These are phyloP conservation scores for Herpetospermum pedunculosum DNA, from an alignment of 306 rosid genomes.

Conservation along the genomic window DNA sequence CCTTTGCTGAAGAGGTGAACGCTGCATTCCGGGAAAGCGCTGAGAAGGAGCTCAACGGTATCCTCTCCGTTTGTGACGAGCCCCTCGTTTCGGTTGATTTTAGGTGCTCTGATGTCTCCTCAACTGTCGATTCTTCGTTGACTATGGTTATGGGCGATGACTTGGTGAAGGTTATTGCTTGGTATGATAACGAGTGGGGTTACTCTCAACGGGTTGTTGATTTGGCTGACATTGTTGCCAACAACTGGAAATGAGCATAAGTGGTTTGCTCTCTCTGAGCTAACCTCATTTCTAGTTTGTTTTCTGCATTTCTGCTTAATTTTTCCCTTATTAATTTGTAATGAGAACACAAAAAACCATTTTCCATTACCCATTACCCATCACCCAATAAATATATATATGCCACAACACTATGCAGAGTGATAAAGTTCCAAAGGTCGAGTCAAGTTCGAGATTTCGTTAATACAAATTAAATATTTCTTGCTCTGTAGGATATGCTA, in stretches of 20 bases:
- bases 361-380: constrained; percentile 3
- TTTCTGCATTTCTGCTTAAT: constrained; percentile 4
- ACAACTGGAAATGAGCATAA: constrained; percentile 61
- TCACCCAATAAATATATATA: constrained; percentile 7
- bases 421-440: not conserved
- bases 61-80: constrained; percentile 87
- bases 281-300: constrained; percentile 1
- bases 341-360: not conserved
- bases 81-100: constrained; percentile 93
- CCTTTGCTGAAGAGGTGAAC: constrained; percentile 91
- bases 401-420: constrained; percentile 2
- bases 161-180: constrained; percentile 95
- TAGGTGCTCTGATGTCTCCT: constrained; percentile 83
- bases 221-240: constrained; percentile 94
- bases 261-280: not conserved
- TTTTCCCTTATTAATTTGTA: constrained; percentile 6
- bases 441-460: not conserved
- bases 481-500: not conserved
- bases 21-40: constrained; percentile 89
- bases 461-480: not conserved
- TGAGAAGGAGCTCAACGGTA: constrained; percentile 57
- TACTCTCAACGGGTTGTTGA: constrained; percentile 98
- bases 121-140: constrained; percentile 91
- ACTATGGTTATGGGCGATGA: constrained; percentile 99
- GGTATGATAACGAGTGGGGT: constrained; percentile 99